Percentiles rank a stretch among this genome's conserved stretches.
Conservation (phyloP, 352 stramenopile genomes). For the Achlya hypogyna region DNA sequence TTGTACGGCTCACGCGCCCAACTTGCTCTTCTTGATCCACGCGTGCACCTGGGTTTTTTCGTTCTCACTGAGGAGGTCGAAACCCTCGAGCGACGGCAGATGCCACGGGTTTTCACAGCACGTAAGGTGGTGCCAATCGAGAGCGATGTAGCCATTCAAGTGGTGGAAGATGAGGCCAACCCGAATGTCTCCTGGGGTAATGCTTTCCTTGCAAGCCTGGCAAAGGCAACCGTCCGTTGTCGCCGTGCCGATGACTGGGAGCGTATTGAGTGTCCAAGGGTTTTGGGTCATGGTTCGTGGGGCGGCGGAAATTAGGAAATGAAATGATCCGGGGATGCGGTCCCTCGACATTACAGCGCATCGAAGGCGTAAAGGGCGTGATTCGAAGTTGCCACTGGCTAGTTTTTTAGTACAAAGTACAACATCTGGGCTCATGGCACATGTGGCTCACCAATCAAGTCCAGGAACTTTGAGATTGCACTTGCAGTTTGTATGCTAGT, state of each 20-base stretch:
- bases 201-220: slow-evolving; percentile 2
- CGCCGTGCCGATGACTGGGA: slow-evolving; percentile 5
- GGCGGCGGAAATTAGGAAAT: background rate
- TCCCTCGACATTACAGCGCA: background rate
- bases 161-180: slow-evolving; percentile 18
- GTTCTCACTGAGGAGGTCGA: background rate
- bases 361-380: background rate
- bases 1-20: background rate
- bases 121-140: slow-evolving; percentile 16
- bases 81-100: slow-evolving; percentile 4
- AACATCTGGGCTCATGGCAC: too few relatives aligned
- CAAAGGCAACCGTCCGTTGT: background rate
- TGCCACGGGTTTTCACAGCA: slow-evolving; percentile 14
- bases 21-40: background rate
- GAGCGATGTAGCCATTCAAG: slow-evolving; percentile 15
- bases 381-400: too few relatives aligned
- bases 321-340: too few relatives aligned
- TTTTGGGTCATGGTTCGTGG: background rate
- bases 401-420: too few relatives aligned
- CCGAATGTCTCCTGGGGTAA: slow-evolving; percentile 4
- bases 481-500: too few relatives aligned
- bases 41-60: slow-evolving; percentile 2
- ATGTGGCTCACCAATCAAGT: too few relatives aligned
- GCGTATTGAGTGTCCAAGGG: background rate
- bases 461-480: too few relatives aligned